Base-by-base conservation (phyloP, 2,329 filamentous ascomycete species). In the Penicillium sp. region DNA sequence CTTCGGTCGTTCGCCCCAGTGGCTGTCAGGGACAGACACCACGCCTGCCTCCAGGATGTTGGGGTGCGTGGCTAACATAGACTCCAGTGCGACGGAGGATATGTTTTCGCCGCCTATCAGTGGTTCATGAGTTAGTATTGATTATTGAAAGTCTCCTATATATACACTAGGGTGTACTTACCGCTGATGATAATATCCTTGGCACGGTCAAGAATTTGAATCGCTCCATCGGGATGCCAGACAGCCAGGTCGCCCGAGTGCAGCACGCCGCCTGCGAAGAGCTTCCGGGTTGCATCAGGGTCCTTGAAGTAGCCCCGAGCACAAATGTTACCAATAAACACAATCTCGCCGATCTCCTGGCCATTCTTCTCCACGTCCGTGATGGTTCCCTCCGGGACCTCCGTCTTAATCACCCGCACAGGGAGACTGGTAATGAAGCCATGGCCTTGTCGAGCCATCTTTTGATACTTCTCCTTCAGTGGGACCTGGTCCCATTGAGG, bases 181-280 rank as follows among this genome's bases (percentile, higher is more conserved):
- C 90, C 90, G 49, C 90, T 95, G 59, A 99, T 99, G 67, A 99
- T 99, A 49, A 99, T 97, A 70, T 99, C 94, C 79, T 99, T 99
- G 13, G 91, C 90, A 18, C 94, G 84, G 75, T 99, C 94, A 54
- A 95, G 79, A 60, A 99, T 96, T 78, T 97, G 91, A 40, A 92
- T 87, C 54, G 90, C 89, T 1, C 93, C 92, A 70, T 97, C 94
- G 0, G 88, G 83, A 76, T 97, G 91, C 89, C 90, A 92, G 0
- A 97, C 92, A 1, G 94, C 94, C 45, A 99, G 75, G 72, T 99
- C 94, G 0, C 94, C 94, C 14, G 89, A 93, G 75, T 96, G 94
- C 65, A 92, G 77, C 18, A 87, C 91, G 3, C 92, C 92, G 6
- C 94, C 94, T 0, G 86, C 87, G 72, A 96, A 97, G 21, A 99